A percentile compares a stretch with the other conserved stretches of the same genome.
Evolutionary conservation across 2,329 filamentous ascomycete genomes (phyloP).

Genomic region (Fusarium sp.): DNA sequence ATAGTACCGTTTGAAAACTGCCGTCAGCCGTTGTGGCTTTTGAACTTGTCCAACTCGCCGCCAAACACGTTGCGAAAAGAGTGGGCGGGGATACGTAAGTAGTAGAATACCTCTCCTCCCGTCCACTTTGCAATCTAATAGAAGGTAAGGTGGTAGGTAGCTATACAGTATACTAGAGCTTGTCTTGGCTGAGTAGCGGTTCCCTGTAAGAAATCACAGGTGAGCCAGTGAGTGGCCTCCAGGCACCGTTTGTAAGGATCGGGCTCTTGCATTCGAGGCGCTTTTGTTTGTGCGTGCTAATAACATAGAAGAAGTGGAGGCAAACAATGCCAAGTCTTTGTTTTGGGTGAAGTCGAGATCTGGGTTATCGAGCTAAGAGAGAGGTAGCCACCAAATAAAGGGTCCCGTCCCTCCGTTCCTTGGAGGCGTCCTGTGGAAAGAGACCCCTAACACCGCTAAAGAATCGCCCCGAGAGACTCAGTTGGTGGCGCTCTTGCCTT

Average conservation of each 20-base stretch:
- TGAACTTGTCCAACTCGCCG: constrained; percentile 13
- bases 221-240: too few relatives aligned
- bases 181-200: constrained; percentile 1
- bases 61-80: constrained; percentile 28
- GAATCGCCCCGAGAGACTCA: constrained; percentile 5
- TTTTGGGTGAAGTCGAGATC: not conserved
- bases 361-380: not conserved
- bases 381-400: constrained; percentile 3
- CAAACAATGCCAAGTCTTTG: constrained; percentile 5
- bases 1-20: constrained; percentile 19
- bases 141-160: too few relatives aligned
- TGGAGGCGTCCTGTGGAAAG: not conserved
- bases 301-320: not conserved
- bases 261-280: not conserved
- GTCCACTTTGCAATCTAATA: not conserved
- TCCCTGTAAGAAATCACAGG: not conserved
- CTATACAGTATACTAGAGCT: too few relatives aligned
- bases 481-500: constrained; percentile 13
- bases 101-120: not conserved
- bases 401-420: not conserved
- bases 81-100: constrained; percentile 18
- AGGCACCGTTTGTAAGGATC: not conserved
- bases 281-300: not conserved
- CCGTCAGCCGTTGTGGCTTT: constrained; percentile 28
- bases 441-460: constrained; percentile 22